Percentiles rank a stretch among this genome's conserved stretches.
These are phyloP conservation scores for Paraglomus occultum DNA, from an alignment of 192 early-diverging fungal species.

Conservation along the genomic window DNA sequence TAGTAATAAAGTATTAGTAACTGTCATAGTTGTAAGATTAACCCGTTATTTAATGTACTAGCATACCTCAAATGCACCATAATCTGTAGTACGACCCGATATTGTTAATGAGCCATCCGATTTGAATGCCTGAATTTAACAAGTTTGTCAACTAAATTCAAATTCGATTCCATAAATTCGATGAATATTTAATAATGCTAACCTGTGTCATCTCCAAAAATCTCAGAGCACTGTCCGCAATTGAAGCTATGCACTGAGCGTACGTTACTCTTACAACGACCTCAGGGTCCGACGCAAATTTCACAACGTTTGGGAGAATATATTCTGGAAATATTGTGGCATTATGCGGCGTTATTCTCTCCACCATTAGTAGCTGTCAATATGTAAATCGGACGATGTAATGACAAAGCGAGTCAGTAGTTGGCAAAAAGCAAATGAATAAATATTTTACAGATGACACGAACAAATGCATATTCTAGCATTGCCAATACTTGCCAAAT, in stretches of 20 bases:
- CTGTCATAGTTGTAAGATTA: background rate
- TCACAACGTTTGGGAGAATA: constrained; percentile 72
- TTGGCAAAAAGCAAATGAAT: background rate
- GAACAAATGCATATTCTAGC: background rate
- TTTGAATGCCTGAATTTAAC: constrained; percentile 40
- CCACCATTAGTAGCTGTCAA: constrained; percentile 75
- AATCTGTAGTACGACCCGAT: constrained; percentile 40
- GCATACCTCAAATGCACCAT: constrained; percentile 41
- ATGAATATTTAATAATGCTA: no score
- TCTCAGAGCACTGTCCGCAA: constrained; percentile 74
- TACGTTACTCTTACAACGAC: constrained; percentile 77
- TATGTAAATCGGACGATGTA: background rate
- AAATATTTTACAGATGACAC: background rate
- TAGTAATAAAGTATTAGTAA: background rate
- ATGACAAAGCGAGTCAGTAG: background rate
- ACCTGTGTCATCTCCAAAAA: constrained; percentile 76
- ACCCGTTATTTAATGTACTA: background rate
- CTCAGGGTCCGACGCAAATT: constrained; percentile 69
- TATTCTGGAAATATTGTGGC: constrained; percentile 90
- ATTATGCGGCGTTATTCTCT: constrained; percentile 75
- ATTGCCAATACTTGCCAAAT: constrained; percentile 55
- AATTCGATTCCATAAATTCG: no score
- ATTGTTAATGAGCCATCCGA: constrained; percentile 45
- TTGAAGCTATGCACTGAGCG: constrained; percentile 75
- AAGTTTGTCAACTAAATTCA: background rate